Base-by-base conservation (phyloP, 108 stramenopile species). In the Nannochloropsis oceanica region DNA sequence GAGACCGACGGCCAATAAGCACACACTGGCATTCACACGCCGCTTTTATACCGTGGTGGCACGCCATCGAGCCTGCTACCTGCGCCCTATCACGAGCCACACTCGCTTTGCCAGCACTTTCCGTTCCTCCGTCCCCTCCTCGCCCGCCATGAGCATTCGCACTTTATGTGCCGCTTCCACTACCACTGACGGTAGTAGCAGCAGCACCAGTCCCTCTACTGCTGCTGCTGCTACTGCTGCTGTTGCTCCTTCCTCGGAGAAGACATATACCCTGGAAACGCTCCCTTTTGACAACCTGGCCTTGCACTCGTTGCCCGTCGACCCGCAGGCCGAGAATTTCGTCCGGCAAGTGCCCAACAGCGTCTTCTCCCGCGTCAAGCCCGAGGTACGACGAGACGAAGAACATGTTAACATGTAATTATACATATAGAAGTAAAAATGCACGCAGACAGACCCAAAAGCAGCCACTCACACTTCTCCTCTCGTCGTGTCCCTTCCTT, bases 251-350 rank as follows among this genome's bases (percentile, higher is more conserved):
- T 5, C 34, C 34, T 34, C 34, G 34, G 34, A 18, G 5, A 73
- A 73, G 59, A 73, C 59, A 18, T 73, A 73, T n/a, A 83, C 83
- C 42, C 44, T 89, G 11, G 88, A 89, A 10, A 85, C 59, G 22
- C 88, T 89, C 26, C 79, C 44, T 8, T 85, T 89, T 83, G 85
- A 89, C 80, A 89, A 89, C 44, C 14, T 43, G 86, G 85, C 50
- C 8, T 24, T 89, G 14, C 26, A 81, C 14, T 82, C 73, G 43
- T 25, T 89, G 73, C 88, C 88, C 14, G 27, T 89, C 44, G 88
- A 89, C 73, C 79, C 82, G n/a, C 81, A 86, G 80, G 25, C 44
- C 34, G 73, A 79, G 18, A 89, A 89, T 81, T 89, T 82, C 44
- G 82, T 89, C 12, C 81, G 88, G n/a, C 42, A 26, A 25, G 20